Evolutionary conservation across 495 filamentous ascomycete species (phyloP), one percentile per base, ranked within the genome.

Genomic region (Penicillium egyptiacum): DNA sequence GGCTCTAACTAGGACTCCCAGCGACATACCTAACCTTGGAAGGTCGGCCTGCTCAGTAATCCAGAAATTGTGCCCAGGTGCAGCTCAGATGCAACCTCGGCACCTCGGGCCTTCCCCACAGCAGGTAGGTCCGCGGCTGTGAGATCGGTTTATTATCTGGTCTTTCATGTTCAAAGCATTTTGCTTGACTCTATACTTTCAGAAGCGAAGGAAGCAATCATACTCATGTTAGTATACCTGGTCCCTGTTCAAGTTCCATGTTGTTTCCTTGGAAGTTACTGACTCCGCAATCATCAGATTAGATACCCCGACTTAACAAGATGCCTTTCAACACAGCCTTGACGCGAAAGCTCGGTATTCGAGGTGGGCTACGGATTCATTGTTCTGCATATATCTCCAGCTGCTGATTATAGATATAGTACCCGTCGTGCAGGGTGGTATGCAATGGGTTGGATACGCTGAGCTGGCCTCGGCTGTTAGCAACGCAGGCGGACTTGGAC

Each of bases 401-500:
- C 10, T 5, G 14, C 23, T 75, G 53, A 72, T 35, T 31, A n/a
- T 14, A 43, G 57, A 16, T 40, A 58, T 62, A 94, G 91, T 97
- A 61, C 94, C 94, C 56, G 81, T 98, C n/a, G 90, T 98, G 44
- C 94, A 98, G 80, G 94, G 94, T 70, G 94, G 94, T 54, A 97
- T 96, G 91, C 92, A 96, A 83, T 90, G 86, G 86, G 85, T 79
- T 46, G 89, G 89, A 66, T 92, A 91, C 70, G 93, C 93, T 45
- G 93, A 96, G 74, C 82, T 98, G 67, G 93, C 92, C 55, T 83
- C 88, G 61, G 94, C 94, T 43, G 94, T 98, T 59, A 92, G 86
- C 74, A 98, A 96, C 69, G 94, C 94, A 12, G 94, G 94, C 52
- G 94, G 92, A 37, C 81, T 98, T 55, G 94, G 94, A 69, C 87